These are phyloP conservation scores for Adenanthera pavonina DNA, from an alignment of 306 rosid species.

Conservation along the genomic window DNA sequence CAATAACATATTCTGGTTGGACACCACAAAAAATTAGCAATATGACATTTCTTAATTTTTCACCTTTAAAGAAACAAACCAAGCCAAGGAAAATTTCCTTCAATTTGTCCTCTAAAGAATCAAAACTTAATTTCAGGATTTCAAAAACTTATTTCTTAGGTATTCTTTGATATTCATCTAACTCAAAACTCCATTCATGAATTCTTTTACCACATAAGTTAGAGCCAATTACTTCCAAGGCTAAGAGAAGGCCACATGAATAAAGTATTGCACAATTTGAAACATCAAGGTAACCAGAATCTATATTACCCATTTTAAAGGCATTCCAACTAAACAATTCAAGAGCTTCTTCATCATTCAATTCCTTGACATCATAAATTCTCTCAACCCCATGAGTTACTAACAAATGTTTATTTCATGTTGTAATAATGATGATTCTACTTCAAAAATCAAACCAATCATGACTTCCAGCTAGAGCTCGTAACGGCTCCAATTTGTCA, in stretches of 20 bases:
- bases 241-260: neutral
- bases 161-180: neutral
- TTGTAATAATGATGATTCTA: constrained; percentile 14
- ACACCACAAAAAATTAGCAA: neutral
- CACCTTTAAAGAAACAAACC: constrained; percentile 15
- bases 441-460: constrained; percentile 28
- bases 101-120: neutral
- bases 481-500: neutral
- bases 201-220: neutral
- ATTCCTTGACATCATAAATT: neutral
- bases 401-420: constrained; percentile 8
- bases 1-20: neutral
- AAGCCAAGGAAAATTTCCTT: constrained; percentile 14
- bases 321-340: constrained; percentile 16
- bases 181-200: neutral
- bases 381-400: neutral
- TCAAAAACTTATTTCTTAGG: neutral
- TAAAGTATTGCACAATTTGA: neutral
- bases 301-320: neutral
- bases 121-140: constrained; percentile 3
- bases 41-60: too few relatives aligned
- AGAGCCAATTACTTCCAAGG: neutral
- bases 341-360: neutral
- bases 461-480: neutral
- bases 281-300: neutral